Evolutionary conservation across 1,284 basidiomycete genomes (phyloP), one percentile per base, ranked within the genome.

Genomic region (Phaffia rhodozyma): DNA sequence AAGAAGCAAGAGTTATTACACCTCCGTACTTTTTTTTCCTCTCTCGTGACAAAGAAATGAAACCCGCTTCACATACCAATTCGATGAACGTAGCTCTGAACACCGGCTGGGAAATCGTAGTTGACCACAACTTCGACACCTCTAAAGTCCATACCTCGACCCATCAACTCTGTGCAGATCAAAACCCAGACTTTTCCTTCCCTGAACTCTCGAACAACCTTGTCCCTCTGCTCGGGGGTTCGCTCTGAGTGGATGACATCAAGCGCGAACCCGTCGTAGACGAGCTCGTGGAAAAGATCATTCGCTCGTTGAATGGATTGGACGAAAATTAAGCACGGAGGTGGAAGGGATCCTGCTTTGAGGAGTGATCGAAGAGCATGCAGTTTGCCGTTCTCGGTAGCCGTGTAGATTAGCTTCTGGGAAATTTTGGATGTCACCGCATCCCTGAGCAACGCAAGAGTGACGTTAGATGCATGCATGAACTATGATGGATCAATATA

Each of bases 71-170:
- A 71, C 80, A 66, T 58, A 82, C 89, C 94, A 65, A 98, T 96
- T 30, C 94, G 82, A 76, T 98, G 94, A 43, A 98, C 84, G 72
- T 98, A 98, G 70, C 86, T 90, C 74, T 96, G 91, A 2, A 94
- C 86, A 62, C 84, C 91, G 61, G 87, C 91, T 1, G 92, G 92
- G 75, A 96, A 94, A 75, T 96, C 92, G 72, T 92, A 97, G 75
- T 97, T 98, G 74, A 98, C 87, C 16, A 98, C 93, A 70, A 97
- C 86, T 67, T 87, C 81, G 53, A 98, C 86, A 18, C 92, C 92
- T 74, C 89, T 89, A 79, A 98, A 97, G 73, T 98, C 94, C 84
- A 98, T 93, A 4, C 94, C 96, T 68, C 96, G 82, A 16, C 91
- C 91, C 86, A 96, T 87, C 49, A 96, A 88, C 72, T 97, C 93